Conservation (phyloP, 768 basidiomycete species). For the Gyrodon lividus region DNA sequence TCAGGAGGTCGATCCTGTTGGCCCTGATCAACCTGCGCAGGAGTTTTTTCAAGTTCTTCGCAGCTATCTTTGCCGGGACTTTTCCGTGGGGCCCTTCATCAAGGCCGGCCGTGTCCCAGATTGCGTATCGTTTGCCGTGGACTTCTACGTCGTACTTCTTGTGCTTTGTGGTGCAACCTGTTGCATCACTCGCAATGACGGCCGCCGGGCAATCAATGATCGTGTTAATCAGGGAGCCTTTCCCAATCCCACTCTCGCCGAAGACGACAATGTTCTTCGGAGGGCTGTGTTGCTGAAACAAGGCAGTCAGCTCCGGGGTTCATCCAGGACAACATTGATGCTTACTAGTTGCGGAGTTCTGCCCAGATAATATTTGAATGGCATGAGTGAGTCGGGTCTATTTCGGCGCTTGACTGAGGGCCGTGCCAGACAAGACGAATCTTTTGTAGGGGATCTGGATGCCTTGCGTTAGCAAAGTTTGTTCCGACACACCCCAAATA, state of each 20-base stretch:
- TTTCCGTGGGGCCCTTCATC: conserved; percentile 35
- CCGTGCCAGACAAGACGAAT: too few relatives aligned
- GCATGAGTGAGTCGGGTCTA: too few relatives aligned
- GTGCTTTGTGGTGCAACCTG: conserved; percentile 32
- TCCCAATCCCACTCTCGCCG: conserved; percentile 16
- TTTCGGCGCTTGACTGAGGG: too few relatives aligned
- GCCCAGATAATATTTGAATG: neutral
- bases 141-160: conserved; percentile 27
- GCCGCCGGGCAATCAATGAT: conserved; percentile 31
- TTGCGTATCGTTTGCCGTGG: conserved; percentile 19
- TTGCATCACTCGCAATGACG: conserved; percentile 19
- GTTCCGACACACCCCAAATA: too few relatives aligned
- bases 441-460: too few relatives aligned
- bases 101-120: conserved; percentile 42
- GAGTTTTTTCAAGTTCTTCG: conserved; percentile 23
- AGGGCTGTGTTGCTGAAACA: neutral
- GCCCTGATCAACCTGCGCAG: conserved; percentile 24
- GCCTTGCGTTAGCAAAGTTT: too few relatives aligned
- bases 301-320: neutral
- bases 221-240: conserved; percentile 37
- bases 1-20: conserved; percentile 29
- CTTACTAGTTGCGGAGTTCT: neutral
- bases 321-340: neutral
- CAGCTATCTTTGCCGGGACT: conserved; percentile 30
- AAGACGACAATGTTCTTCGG: neutral